Percentiles rank a stretch among this genome's conserved stretches.
These are phyloP conservation scores for Colletotrichum cuscutae DNA, from an alignment of 2,329 filamentous ascomycete genomes.

Conservation along the genomic window DNA sequence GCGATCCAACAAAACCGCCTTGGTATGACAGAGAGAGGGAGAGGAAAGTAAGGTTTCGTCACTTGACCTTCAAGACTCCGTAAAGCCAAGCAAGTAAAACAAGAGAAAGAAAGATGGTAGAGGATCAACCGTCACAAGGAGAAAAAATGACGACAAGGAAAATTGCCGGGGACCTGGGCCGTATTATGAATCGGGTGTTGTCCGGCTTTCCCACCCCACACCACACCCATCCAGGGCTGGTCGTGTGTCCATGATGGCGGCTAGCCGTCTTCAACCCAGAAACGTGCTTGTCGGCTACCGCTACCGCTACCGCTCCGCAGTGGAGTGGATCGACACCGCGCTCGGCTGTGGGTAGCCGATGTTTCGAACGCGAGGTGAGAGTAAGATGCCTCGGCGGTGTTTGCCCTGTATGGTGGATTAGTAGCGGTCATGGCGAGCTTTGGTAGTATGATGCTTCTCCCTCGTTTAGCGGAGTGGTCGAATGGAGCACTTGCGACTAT, in stretches of 20 bases:
- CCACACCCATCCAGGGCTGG: conserved; percentile 10
- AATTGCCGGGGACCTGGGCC: conserved; percentile 15
- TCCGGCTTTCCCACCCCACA: conserved; percentile 17
- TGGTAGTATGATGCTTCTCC: background rate
- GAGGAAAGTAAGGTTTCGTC: background rate
- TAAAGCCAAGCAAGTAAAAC: conserved; percentile 4
- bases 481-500: conserved; percentile 17
- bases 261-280: conserved; percentile 15
- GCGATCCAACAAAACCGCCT: background rate
- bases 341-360: conserved; percentile 28
- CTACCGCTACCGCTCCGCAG: conserved; percentile 18
- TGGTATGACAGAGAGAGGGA: background rate
- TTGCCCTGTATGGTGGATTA: background rate
- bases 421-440: background rate
- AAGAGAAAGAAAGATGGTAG: conserved; percentile 10
- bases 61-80: background rate
- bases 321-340: conserved; percentile 34
- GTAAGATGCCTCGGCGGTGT: conserved; percentile 26
- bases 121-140: background rate
- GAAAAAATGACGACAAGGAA: conserved; percentile 24
- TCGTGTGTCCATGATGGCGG: conserved; percentile 19
- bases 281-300: conserved; percentile 15
- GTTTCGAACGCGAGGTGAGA: conserved; percentile 14
- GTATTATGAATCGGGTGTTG: conserved; percentile 25
- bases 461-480: background rate